Conservation (phyloP, 495 filamentous ascomycete genomes). For the Corynascus novoguineensis region DNA sequence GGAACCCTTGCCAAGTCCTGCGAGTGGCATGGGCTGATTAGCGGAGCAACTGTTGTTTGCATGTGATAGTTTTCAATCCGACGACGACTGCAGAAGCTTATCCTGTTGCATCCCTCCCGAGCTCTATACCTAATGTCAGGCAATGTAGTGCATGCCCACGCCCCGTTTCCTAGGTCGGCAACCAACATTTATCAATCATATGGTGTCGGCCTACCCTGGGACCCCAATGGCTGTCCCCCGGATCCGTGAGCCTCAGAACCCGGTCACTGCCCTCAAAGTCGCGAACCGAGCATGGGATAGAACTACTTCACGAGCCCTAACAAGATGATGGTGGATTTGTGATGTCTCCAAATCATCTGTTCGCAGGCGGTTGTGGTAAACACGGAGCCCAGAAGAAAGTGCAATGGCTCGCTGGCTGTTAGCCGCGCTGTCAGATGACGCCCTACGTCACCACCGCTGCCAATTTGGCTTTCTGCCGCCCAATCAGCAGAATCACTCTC, state of each 20-base stretch:
- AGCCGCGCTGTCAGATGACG: slow-evolving; percentile 19
- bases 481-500: slow-evolving; percentile 3
- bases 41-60: not conserved
- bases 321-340: no score
- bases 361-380: not conserved
- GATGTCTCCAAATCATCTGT: no score
- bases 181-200: no score
- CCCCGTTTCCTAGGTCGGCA: no score
- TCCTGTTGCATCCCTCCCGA: not conserved
- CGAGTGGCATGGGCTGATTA: not conserved
- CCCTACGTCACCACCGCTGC: slow-evolving; percentile 11
- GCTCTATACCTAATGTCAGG: no score
- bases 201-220: no score
- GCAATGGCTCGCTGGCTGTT: not conserved
- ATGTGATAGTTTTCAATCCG: slow-evolving; percentile 8
- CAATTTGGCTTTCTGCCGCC: not conserved
- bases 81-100: not conserved
- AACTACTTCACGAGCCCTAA: no score
- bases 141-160: no score
- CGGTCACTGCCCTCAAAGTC: no score
- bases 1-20: not conserved
- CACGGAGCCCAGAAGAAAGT: not conserved
- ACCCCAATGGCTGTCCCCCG: no score
- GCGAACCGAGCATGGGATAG: no score
- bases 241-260: no score